phyloP scores from a whole-genome alignment of 306 rosid genomes.

The Ziziphus jujuba region DNA sequence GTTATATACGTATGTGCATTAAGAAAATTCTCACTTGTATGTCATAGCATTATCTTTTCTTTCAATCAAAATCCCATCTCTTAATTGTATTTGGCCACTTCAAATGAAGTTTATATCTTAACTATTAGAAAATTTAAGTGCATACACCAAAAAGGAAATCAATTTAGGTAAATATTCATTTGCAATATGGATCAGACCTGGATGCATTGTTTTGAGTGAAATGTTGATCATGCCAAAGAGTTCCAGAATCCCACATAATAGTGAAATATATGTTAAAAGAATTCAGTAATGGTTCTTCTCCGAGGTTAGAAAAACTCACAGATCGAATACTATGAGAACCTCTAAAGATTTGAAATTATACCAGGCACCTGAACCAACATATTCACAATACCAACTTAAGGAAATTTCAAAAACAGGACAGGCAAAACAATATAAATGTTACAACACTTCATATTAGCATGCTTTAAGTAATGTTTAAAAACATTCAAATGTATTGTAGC shows the following conservation, averaged over 20 bases:
- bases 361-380: conserved; percentile 53
- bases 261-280: conserved; percentile 11
- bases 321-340: conserved; percentile 35
- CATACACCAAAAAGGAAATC: too few species aligned
- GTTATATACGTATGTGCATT: too few species aligned
- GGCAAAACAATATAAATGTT: conserved; percentile 3
- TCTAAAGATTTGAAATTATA: conserved; percentile 38
- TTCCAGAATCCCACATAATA: conserved; percentile 2
- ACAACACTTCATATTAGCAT: background rate
- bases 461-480: background rate
- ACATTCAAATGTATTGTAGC: background rate
- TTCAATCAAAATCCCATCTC: too few species aligned
- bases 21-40: too few species aligned
- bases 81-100: too few species aligned
- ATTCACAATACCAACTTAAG: conserved; percentile 33
- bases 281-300: conserved; percentile 23
- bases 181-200: background rate
- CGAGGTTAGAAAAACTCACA: conserved; percentile 43
- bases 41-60: too few species aligned
- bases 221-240: conserved; percentile 4
- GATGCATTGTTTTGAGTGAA: background rate
- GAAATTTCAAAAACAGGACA: conserved; percentile 13
- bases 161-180: background rate
- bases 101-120: too few species aligned
- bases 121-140: too few species aligned